A percentile compares a stretch with the other conserved stretches of the same genome.
phyloP scores from a whole-genome alignment of 768 basidiomycete genomes.

The Russula dissimulans region DNA sequence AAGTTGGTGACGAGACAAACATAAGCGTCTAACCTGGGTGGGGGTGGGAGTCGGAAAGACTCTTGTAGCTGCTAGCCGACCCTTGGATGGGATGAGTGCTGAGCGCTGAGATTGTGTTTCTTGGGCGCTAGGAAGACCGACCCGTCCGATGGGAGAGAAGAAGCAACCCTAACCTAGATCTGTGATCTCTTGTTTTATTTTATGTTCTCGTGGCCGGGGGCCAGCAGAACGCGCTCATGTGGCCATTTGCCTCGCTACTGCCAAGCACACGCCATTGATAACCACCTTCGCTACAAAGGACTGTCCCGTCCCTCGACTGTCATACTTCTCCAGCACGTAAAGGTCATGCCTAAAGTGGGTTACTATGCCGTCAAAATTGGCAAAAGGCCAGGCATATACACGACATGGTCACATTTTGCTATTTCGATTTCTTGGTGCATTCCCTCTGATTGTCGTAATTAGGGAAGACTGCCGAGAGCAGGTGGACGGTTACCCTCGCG shows the following conservation, averaged over 20 bases:
- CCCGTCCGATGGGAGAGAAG: too few species aligned
- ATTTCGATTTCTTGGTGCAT: neutral
- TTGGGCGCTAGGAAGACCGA: too few species aligned
- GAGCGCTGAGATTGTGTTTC: too few species aligned
- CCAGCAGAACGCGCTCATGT: neutral
- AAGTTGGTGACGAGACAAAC: too few species aligned
- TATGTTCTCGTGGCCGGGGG: neutral
- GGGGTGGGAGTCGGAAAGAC: too few species aligned
- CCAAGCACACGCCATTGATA: neutral
- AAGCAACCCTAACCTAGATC: too few species aligned
- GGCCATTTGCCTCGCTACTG: neutral
- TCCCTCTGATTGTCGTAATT: neutral
- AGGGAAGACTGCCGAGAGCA: constrained; percentile 71
- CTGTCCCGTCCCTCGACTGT: neutral
- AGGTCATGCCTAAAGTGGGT: constrained; percentile 22
- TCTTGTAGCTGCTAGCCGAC: too few species aligned
- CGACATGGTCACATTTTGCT: constrained; percentile 46
- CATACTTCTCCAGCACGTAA: neutral
- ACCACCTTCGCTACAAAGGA: neutral
- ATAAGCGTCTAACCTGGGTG: too few species aligned
- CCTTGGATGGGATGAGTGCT: too few species aligned
- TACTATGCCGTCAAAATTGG: constrained; percentile 76
- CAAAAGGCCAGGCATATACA: constrained; percentile 52
- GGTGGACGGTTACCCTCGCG: constrained; percentile 51
- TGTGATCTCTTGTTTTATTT: too few species aligned